A percentile compares a stretch with the other conserved stretches of the same genome.
phyloP scores from a whole-genome alignment of 1,284 basidiomycete species.

The Cutaneotrichosporon dermatis region DNA sequence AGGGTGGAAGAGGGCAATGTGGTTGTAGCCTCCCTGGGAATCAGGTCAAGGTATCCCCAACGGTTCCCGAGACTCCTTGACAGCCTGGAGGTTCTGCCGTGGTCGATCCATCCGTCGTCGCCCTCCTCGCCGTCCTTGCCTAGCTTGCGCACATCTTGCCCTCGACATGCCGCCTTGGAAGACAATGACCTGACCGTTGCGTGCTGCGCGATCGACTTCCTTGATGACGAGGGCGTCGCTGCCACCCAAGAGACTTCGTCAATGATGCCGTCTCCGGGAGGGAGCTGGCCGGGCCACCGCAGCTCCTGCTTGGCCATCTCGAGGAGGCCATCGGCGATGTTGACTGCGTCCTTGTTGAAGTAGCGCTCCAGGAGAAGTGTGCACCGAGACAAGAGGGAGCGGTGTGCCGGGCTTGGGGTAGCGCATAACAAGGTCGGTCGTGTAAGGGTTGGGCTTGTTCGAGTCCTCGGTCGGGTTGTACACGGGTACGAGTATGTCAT shows the following conservation, averaged over 20 bases:
- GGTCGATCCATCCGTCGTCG: constrained; percentile 89
- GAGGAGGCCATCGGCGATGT: background rate
- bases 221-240: constrained; percentile 70
- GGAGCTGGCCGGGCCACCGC: constrained; percentile 61
- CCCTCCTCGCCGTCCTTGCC: constrained; percentile 77
- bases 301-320: constrained; percentile 57
- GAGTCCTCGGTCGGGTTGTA: constrained; percentile 77
- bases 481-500: constrained; percentile 81
- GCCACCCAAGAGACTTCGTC: constrained; percentile 82
- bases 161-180: constrained; percentile 58
- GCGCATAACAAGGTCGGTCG: constrained; percentile 65
- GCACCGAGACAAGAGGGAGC: constrained; percentile 81
- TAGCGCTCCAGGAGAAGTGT: constrained; percentile 66
- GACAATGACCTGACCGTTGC: constrained; percentile 68
- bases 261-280: constrained; percentile 64
- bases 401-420: constrained; percentile 71
- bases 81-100: constrained; percentile 49
- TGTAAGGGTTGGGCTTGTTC: constrained; percentile 71
- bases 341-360: constrained; percentile 9
- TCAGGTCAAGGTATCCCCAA: constrained; percentile 77
- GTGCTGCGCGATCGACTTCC: constrained; percentile 78
- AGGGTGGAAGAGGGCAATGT: constrained; percentile 82
- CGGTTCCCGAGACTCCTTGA: constrained; percentile 15
- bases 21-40: constrained; percentile 77
- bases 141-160: constrained; percentile 64